Evolutionary conservation across 2,329 filamentous ascomycete genomes (phyloP).

Genomic region (Cytospora leucostoma): DNA sequence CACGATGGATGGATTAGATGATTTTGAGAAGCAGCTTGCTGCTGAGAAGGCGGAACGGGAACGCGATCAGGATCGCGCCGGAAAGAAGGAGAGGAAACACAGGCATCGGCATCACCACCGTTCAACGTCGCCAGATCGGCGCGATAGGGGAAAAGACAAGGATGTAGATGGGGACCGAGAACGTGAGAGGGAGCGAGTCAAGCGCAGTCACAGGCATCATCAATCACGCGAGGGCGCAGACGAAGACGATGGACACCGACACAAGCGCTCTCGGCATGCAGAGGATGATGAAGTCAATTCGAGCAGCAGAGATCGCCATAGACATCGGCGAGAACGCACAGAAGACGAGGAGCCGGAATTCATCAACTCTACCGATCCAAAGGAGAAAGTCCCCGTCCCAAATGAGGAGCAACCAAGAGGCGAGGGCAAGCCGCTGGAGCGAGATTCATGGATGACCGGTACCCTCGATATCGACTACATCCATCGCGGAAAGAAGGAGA

Average conservation of each 20-base stretch:
- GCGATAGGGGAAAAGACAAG: constrained; percentile 36
- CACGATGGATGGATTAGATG: constrained; percentile 35
- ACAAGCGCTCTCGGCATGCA: constrained; percentile 45
- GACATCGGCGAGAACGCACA: constrained; percentile 30
- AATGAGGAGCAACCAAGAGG: constrained; percentile 38
- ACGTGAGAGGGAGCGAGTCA: constrained; percentile 36
- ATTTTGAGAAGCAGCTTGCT: constrained; percentile 43
- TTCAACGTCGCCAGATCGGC: constrained; percentile 35
- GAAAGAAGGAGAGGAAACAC: constrained; percentile 35
- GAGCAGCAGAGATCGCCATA: constrained; percentile 33
- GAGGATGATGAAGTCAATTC: constrained; percentile 44
- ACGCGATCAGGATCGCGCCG: constrained; percentile 33
- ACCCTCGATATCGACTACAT: constrained; percentile 83
- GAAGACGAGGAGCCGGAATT: constrained; percentile 40
- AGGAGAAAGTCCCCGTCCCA: constrained; percentile 53
- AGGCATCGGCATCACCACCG: constrained; percentile 34
- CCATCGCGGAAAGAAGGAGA: constrained; percentile 59
- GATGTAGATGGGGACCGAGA: constrained; percentile 34
- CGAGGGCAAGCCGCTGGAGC: constrained; percentile 49
- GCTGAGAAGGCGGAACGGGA: constrained; percentile 39
- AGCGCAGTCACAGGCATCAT: constrained; percentile 38
- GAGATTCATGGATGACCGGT: constrained; percentile 94
- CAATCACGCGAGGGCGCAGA: constrained; percentile 50
- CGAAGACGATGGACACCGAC: constrained; percentile 30
- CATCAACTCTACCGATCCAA: constrained; percentile 48